Base-by-base conservation (phyloP, 108 stramenopile species). In the Conticribra guillardii region DNA sequence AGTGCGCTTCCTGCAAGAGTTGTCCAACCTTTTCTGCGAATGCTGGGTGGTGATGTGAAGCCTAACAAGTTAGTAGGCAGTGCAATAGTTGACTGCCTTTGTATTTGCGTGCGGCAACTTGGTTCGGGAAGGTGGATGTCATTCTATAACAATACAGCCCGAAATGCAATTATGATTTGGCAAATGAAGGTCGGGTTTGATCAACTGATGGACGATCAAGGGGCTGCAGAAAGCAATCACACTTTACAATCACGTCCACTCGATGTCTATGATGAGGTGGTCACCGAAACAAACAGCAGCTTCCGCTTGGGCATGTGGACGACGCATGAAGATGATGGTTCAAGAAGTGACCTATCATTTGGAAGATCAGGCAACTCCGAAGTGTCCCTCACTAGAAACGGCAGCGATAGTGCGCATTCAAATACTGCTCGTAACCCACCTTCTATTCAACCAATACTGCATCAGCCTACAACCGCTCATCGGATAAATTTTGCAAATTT, bases 11-110 rank as follows among this genome's bases (percentile, higher is more conserved):
- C 93, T 14, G 79, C 91, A 23, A 76, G 88, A 54, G 89, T 85
- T 24, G 82, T 87, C n/a, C 94, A 95, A 60, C 89, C 94, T 26
- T 74, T 95, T 44, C 65, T 91, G 16, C 64, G 94, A 64, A 66
- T 95, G 28, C 71, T 95, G 3, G 60, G 73, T 65, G 73, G 82
- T 34, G 66, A 65, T 23, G 64, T 64, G 7, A 84, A 76, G 19
- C 84, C 82, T 22, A 84, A 69, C 32, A 85, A 67, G 44, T 33
- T 57, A n/a, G 82, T 92, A 55, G 91, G 89, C 2, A 74, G 71
- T 54, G 83, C 85, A 8, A 85, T 92, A 45, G 73, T 95, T 30
- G 80, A 86, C 29, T 82, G 87, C 24, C 63, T 95, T 47, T 91
- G 88, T 63, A 84, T 89, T 56, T 90, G 88, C 49, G 76, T 83